Evolutionary conservation across 805 yeast species (phyloP).

Genomic region (Wickerhamomyces pijperi): DNA sequence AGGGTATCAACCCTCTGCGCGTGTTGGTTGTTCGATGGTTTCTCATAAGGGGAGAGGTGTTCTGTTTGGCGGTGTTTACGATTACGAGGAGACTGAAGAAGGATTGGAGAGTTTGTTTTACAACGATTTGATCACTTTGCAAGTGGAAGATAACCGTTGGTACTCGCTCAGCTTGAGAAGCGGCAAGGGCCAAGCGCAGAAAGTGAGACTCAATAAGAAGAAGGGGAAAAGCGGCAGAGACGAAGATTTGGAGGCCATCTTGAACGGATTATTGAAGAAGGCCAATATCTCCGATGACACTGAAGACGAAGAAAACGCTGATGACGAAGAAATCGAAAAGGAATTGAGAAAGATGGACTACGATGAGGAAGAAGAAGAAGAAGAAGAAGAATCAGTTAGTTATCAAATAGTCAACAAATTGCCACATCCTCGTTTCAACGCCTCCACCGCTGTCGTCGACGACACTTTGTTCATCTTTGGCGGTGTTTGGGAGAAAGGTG

Average conservation of each 20-base stretch:
- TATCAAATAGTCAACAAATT: constrained; percentile 42
- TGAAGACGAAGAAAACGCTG: constrained; percentile 29
- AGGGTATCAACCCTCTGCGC: constrained; percentile 82
- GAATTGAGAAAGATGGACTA: constrained; percentile 33
- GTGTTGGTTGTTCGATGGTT: constrained; percentile 91
- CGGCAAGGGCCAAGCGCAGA: constrained; percentile 35
- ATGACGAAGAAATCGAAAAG: constrained; percentile 35
- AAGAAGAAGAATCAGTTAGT: constrained; percentile 3
- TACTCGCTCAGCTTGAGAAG: constrained; percentile 56
- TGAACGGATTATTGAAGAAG: constrained; percentile 62
- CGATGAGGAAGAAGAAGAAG: constrained; percentile 5
- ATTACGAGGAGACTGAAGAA: constrained; percentile 92
- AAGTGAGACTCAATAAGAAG: constrained; percentile 27
- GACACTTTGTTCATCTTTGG: constrained; percentile 80
- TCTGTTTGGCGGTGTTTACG: constrained; percentile 91
- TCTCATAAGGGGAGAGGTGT: constrained; percentile 87
- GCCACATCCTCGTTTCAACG: constrained; percentile 87
- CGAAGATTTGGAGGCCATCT: constrained; percentile 71
- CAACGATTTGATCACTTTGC: constrained; percentile 73
- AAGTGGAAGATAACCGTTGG: constrained; percentile 84
- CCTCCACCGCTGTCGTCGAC: constrained; percentile 74
- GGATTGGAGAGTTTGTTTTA: constrained; percentile 74
- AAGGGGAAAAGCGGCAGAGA: constrained; percentile 21
- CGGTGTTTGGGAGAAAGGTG: constrained; percentile 85
- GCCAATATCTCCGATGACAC: constrained; percentile 47